phyloP scores from a whole-genome alignment of 192 early-diverging fungal genomes.

The Kappamyces sp. region DNA sequence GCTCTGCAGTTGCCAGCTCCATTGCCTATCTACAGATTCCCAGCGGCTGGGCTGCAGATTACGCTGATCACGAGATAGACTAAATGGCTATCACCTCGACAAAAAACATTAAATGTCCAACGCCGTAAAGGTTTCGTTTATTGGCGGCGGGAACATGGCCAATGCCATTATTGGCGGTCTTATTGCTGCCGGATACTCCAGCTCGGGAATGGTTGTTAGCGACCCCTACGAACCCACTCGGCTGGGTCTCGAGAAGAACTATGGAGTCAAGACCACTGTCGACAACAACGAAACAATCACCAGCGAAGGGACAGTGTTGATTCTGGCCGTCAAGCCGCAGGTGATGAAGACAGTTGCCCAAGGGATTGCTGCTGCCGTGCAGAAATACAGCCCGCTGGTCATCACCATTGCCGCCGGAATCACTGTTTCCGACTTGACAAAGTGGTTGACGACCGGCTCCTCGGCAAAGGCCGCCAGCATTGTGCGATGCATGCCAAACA shows the following conservation, averaged over 20 bases:
- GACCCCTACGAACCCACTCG: constrained; percentile 68
- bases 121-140: constrained; percentile 7
- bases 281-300: constrained; percentile 57
- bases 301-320: constrained; percentile 60
- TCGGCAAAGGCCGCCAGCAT: constrained; percentile 29
- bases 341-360: constrained; percentile 67
- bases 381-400: constrained; percentile 52
- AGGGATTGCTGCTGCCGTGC: constrained; percentile 46
- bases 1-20: no score
- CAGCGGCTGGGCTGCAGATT: no score
- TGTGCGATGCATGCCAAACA: constrained; percentile 92
- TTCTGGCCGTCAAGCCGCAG: constrained; percentile 90
- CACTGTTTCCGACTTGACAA: constrained; percentile 60
- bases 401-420: constrained; percentile 91
- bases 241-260: constrained; percentile 54
- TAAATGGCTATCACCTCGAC: no score
- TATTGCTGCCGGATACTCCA: constrained; percentile 64
- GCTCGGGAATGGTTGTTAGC: constrained; percentile 65
- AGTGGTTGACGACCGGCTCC: constrained; percentile 55
- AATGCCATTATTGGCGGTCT: constrained; percentile 87
- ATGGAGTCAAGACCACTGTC: constrained; percentile 48
- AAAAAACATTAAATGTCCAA: no score
- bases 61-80: no score
- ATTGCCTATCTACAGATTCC: no score
- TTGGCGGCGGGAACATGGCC: constrained; percentile 94